phyloP scores from a whole-genome alignment of 2,329 filamentous ascomycete genomes.

The Colletotrichum melonis region DNA sequence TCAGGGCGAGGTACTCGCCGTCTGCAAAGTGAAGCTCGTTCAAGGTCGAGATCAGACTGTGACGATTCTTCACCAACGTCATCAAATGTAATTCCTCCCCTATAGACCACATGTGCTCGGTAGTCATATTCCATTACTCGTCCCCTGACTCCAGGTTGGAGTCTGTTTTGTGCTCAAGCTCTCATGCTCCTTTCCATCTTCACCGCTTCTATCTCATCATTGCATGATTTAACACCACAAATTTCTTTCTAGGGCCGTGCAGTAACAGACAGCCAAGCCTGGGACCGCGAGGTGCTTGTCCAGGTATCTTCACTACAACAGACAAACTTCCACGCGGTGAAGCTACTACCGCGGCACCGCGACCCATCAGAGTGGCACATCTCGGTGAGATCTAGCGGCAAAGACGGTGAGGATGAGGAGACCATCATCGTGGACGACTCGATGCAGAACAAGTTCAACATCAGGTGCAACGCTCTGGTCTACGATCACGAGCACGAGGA shows the following conservation, averaged over 20 bases:
- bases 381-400: background rate
- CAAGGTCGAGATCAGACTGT: background rate
- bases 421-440: background rate
- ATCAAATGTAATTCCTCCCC: background rate
- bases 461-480: background rate
- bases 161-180: background rate
- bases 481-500: conserved; percentile 63
- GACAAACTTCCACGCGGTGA: background rate
- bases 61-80: background rate
- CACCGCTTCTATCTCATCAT: background rate
- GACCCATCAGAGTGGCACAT: background rate
- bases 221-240: background rate
- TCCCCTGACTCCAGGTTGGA: background rate
- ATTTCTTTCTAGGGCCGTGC: background rate
- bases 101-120: background rate
- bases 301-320: background rate
- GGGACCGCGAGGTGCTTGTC: background rate
- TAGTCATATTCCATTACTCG: background rate
- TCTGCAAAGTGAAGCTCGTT: background rate
- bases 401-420: background rate
- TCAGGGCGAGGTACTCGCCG: background rate
- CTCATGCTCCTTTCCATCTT: background rate
- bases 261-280: background rate
- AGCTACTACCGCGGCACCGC: background rate
- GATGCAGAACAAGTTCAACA: background rate